A percentile compares a stretch with the other conserved stretches of the same genome.
phyloP scores from a whole-genome alignment of 495 filamentous ascomycete genomes.

The Xylaria sp. region DNA sequence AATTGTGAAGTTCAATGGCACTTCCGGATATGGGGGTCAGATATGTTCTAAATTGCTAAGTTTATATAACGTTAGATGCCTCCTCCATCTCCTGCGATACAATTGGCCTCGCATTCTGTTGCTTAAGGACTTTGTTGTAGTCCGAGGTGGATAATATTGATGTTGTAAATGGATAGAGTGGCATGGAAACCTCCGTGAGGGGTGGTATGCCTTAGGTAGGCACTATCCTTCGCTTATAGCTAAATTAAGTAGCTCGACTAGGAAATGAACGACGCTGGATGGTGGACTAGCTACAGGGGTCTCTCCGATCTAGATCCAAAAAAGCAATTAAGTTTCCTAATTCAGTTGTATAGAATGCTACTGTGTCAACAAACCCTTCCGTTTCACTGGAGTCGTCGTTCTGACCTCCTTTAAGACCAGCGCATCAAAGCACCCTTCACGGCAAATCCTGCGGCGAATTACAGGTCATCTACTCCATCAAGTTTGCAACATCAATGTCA shows the following conservation, averaged over 20 bases:
- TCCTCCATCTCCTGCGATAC: background rate
- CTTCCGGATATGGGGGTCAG: background rate
- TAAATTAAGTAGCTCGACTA: background rate
- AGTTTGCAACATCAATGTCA: background rate
- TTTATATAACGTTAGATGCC: background rate
- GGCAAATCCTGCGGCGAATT: background rate
- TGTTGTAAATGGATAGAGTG: no score
- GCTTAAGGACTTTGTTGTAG: background rate
- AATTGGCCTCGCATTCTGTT: background rate
- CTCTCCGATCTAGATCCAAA: background rate
- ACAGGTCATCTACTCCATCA: background rate
- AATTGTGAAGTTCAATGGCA: no score
- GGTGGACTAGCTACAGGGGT: background rate
- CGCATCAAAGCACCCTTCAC: background rate
- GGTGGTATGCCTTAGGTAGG: no score
- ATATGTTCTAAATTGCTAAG: background rate
- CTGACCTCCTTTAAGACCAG: background rate
- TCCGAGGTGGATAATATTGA: no score
- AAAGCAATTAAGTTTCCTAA: background rate
- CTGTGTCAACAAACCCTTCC: background rate
- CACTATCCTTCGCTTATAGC: no score
- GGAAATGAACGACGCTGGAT: background rate
- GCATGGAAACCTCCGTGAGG: no score
- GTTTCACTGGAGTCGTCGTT: background rate
- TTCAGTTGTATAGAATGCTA: background rate